A percentile compares a stretch with the other conserved stretches of the same genome.
These are phyloP conservation scores for Podochytrium sp. DNA, from an alignment of 192 early-diverging fungal genomes.

Conservation along the genomic window DNA sequence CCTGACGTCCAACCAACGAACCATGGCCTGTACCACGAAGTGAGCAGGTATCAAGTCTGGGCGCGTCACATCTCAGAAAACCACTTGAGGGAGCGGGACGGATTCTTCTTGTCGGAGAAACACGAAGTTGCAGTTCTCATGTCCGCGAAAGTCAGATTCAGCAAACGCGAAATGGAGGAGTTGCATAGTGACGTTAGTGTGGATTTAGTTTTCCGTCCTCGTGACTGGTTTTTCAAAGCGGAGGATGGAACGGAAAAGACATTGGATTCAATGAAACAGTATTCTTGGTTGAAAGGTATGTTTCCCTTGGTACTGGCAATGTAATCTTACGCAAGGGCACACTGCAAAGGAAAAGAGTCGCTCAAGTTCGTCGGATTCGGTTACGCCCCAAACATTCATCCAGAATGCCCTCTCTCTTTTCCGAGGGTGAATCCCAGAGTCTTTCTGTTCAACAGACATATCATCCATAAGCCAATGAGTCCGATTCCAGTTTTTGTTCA, in stretches of 20 bases:
- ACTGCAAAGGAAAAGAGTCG: background rate
- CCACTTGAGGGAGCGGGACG: background rate
- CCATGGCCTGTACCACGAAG: slow-evolving; percentile 8
- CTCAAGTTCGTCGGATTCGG: background rate
- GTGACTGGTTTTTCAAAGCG: background rate
- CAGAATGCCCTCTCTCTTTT: background rate
- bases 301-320: background rate
- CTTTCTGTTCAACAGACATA: background rate
- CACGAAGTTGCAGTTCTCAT: background rate
- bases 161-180: background rate
- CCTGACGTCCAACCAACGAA: background rate
- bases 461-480: slow-evolving; percentile 1
- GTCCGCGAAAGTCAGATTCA: no score
- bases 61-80: background rate
- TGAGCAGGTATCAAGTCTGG: background rate
- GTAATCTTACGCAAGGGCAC: background rate
- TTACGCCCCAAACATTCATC: background rate
- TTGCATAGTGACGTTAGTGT: background rate
- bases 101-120: background rate
- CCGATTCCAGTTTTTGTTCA: background rate
- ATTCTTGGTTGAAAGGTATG: slow-evolving; percentile 2
- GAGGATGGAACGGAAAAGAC: background rate
- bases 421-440: background rate
- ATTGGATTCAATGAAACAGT: background rate
- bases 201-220: background rate